Evolutionary conservation across 352 stramenopile genomes (phyloP).

Genomic region (Pythium oligandrum): DNA sequence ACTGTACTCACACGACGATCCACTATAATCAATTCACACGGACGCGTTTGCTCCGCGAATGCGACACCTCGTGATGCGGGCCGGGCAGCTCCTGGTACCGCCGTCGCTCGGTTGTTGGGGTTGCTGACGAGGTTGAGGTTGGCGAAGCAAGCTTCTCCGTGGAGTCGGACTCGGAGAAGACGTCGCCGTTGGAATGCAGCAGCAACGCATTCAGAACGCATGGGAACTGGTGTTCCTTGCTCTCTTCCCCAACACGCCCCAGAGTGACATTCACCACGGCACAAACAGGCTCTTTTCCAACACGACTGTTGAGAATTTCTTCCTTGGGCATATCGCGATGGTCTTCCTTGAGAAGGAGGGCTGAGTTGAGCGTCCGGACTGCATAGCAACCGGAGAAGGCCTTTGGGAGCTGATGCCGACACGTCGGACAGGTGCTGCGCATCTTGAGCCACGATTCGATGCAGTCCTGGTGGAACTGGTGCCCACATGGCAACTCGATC

Average conservation of each 20-base stretch:
- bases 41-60: no score
- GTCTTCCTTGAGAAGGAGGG: conserved; percentile 61
- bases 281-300: conserved; percentile 56
- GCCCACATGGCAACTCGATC: conserved; percentile 86
- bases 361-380: conserved; percentile 76
- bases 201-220: conserved; percentile 82
- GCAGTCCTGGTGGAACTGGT: conserved; percentile 92
- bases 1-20: no score
- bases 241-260: conserved; percentile 47
- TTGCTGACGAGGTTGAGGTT: background rate
- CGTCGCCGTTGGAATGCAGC: conserved; percentile 68
- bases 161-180: conserved; percentile 36
- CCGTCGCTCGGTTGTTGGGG: background rate
- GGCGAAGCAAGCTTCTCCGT: conserved; percentile 34
- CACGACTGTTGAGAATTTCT: conserved; percentile 46
- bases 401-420: conserved; percentile 89
- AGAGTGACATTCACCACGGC: conserved; percentile 81
- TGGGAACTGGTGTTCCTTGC: conserved; percentile 63
- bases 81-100: no score
- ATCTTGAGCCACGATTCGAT: conserved; percentile 92
- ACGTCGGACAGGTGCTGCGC: conserved; percentile 91
- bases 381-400: conserved; percentile 75
- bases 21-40: no score
- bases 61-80: no score
- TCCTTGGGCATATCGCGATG: conserved; percentile 50